A percentile compares a stretch with the other conserved stretches of the same genome.
phyloP scores from a whole-genome alignment of 257 asterid species.

The Capsicum pubescens region DNA sequence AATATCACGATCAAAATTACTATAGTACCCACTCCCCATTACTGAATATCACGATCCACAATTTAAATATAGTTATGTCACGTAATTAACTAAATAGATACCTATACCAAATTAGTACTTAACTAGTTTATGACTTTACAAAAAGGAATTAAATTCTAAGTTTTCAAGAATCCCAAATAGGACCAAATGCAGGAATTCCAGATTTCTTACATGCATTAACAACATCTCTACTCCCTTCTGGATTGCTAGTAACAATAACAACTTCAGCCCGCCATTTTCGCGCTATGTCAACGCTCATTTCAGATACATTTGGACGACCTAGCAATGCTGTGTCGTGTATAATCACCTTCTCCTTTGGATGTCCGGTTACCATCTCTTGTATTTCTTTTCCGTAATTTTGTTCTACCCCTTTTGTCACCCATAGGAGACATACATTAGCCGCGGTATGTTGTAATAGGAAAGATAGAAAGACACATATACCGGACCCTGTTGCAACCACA shows the following conservation, averaged over 20 bases:
- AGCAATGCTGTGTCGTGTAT: slow-evolving; percentile 68
- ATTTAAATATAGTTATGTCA: too few species aligned
- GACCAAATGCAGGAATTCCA: slow-evolving; percentile 75
- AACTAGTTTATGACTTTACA: too few species aligned
- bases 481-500: slow-evolving; percentile 79
- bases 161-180: slow-evolving; percentile 73
- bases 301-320: slow-evolving; percentile 68
- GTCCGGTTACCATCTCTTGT: slow-evolving; percentile 56
- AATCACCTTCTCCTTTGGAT: slow-evolving; percentile 54
- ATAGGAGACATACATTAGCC: slow-evolving; percentile 62
- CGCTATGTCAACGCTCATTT: slow-evolving; percentile 61
- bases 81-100: too few species aligned
- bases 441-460: slow-evolving; percentile 64
- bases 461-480: slow-evolving; percentile 70
- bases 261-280: slow-evolving; percentile 61
- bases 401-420: slow-evolving; percentile 79
- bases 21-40: too few species aligned
- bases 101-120: too few species aligned
- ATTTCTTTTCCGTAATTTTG: slow-evolving; percentile 66
- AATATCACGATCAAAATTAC: too few species aligned
- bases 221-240: slow-evolving; percentile 71
- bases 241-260: slow-evolving; percentile 76
- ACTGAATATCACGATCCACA: too few species aligned
- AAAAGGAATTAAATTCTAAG: background rate
- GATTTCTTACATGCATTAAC: slow-evolving; percentile 60